A percentile compares a stretch with the other conserved stretches of the same genome.
Evolutionary conservation across 2,329 filamentous ascomycete genomes (phyloP).

Genomic region (Botrytis squamosa): DNA sequence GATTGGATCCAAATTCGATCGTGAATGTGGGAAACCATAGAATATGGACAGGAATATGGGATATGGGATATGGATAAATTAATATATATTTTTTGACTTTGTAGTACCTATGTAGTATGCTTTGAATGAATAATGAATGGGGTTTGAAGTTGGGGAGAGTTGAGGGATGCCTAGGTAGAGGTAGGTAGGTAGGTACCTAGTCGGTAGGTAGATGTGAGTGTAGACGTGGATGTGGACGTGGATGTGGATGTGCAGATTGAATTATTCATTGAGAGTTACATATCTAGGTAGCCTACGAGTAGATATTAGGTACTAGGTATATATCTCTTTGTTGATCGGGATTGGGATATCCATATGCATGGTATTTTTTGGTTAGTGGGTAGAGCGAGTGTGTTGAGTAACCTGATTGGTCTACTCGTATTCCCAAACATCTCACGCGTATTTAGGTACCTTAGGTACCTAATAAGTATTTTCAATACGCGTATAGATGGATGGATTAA

Average conservation of each 20-base stretch:
- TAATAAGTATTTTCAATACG: neutral
- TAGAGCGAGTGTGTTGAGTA: neutral
- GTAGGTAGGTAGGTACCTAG: neutral
- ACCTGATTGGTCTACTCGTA: neutral
- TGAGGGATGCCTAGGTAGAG: too few species aligned
- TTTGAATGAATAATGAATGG: neutral
- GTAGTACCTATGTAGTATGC: neutral
- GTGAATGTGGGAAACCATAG: neutral
- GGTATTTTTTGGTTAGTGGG: neutral
- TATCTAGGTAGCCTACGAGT: neutral
- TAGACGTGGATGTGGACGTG: too few species aligned
- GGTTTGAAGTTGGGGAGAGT: neutral
- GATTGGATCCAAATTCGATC: neutral
- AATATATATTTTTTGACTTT: constrained; percentile 5
- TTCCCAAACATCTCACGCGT: neutral
- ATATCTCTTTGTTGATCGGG: neutral
- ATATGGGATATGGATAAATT: constrained; percentile 8
- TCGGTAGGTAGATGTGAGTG: neutral
- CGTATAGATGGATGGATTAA: neutral
- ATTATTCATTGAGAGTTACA: neutral
- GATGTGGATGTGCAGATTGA: neutral
- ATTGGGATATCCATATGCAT: too few species aligned
- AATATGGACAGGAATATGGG: neutral
- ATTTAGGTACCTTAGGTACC: neutral
- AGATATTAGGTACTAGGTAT: too few species aligned